Conservation (phyloP, 179 eudicot species). For the Drosera spatulata region DNA sequence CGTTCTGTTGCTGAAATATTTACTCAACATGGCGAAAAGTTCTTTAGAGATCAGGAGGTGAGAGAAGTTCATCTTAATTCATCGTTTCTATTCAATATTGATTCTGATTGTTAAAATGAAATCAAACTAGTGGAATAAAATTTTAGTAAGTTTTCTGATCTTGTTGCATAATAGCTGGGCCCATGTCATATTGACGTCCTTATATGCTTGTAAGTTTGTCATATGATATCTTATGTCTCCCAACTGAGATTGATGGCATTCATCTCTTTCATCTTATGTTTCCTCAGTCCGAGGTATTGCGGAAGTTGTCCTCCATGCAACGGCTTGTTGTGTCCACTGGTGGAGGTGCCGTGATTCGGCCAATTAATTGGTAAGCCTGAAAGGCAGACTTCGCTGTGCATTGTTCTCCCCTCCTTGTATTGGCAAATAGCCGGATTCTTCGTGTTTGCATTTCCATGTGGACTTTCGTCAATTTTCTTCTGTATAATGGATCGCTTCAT, state of each 20-base stretch:
- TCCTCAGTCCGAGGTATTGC: conserved; percentile 35
- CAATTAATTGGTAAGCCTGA: conserved; percentile 14
- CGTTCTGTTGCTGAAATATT: conserved; percentile 76
- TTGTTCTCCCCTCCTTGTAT: not conserved
- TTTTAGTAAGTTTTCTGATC: too few species aligned
- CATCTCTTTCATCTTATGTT: not conserved
- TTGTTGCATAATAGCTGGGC: not conserved
- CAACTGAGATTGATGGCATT: not conserved
- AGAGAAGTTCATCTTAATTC: conserved; percentile 8
- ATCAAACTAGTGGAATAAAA: too few species aligned
- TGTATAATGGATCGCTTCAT: too few species aligned
- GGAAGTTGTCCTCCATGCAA: conserved; percentile 8
- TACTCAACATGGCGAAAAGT: conserved; percentile 61
- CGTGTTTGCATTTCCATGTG: too few species aligned
- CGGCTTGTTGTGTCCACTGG: conserved; percentile 18
- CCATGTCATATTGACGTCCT: too few species aligned
- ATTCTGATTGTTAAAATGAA: not conserved
- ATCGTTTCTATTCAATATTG: not conserved
- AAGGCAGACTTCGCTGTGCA: not conserved
- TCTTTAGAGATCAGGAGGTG: conserved; percentile 89
- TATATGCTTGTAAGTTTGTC: not conserved
- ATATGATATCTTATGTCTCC: not conserved
- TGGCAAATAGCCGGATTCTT: not conserved
- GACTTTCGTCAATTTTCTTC: too few species aligned
- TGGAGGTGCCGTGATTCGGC: conserved; percentile 19